Evolutionary conservation across 83 land plant species (phyloP), one percentile per base, ranked within the genome.

Genomic region (Isoetes engelmannii): DNA sequence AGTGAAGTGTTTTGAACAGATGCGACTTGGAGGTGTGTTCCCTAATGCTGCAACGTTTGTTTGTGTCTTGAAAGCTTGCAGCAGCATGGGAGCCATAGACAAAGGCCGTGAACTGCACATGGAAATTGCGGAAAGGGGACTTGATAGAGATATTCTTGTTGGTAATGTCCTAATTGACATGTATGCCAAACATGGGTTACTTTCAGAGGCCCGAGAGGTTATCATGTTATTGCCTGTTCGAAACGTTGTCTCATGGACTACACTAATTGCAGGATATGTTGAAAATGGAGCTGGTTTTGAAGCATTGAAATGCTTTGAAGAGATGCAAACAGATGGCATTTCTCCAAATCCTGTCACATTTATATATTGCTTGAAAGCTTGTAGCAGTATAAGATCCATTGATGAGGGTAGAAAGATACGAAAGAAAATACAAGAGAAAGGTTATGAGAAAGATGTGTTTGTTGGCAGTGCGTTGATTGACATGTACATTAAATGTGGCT

Each of bases 401-500:
- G 69, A 58, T 41, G 6, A 65, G 6, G 91, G 88, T 5, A 54
- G 68, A 60, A 80, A 87, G 21, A 21, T 87, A 7, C 91, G 85
- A 72, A 45, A 76, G 0, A 0, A 42, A 47, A 66, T 83, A 13
- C 57, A 83, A 9, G 83, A 83, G 63, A 72, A 62, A 7, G 73
- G 65, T 0, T 76, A 66, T 48, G 71, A 66, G 15, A 15, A 28
- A 4, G 80, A 72, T 55, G 49, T 83, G 44, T 87, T 57, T 77
- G 79, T 83, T 4, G 79, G 66, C 5, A 87, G 85, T 72, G 82
- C 88, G 28, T 65, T 87, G 62, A 70, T 83, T 37, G 84, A 81
- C 48, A 87, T 87, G 87, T 87, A 87, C 83, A 86, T 83, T 4
- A 87, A 85, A 64, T 84, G 70, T 54, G 82, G 88, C n/a, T 74